Base-by-base conservation (phyloP, 2,329 filamentous ascomycete species). In the Coleophoma crateriformis region DNA sequence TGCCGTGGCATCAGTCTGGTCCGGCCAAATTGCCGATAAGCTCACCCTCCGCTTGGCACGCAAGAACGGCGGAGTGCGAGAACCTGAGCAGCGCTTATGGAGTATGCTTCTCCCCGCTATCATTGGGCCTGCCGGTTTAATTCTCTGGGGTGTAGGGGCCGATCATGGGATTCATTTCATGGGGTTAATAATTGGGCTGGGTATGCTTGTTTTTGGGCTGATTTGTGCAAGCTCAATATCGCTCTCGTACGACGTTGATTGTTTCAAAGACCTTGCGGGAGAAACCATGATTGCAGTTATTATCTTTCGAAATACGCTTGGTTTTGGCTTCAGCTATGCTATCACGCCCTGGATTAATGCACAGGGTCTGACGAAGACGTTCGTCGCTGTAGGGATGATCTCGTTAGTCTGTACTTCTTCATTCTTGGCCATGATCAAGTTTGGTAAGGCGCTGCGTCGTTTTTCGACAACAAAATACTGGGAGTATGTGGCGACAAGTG, bases 61-160 rank as follows among this genome's bases (percentile, higher is more conserved):
- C 4, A 64, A 68, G 17, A 73, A 72, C 56, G 59, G 65, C 17
- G 71, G 71, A 19, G 61, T 70, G 14, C 55, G 51, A 1, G 64
- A 66, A 53, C 50, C 61, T 1, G 64, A 66, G 42, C 55, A 64
- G 40, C 59, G 62, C 14, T 56, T 66, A 4, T 66, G 63, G 64
- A 53, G 63, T 3, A 63, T 67, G 32, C 45, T 52, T 3, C 50
- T 63, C 1, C 68, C 67, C 11, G 49, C 70, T 12, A 48, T 78
- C 4, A 55, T 76, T 22, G 63, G 74, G 4, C 72, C 74, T 0
- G 67, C 64, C 10, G 69, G 67, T 0, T 61, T 76, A 4, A 67
- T 77, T 38, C 60, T 77, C 1, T 78, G 74, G 73, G 76, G 76
- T 27, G 70, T 78, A 0, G 75, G 75, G 4, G 73, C 75, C 3